A percentile compares a stretch with the other conserved stretches of the same genome.
phyloP scores from a whole-genome alignment of 2,329 filamentous ascomycete genomes.

The Talaromyces funiculosus region DNA sequence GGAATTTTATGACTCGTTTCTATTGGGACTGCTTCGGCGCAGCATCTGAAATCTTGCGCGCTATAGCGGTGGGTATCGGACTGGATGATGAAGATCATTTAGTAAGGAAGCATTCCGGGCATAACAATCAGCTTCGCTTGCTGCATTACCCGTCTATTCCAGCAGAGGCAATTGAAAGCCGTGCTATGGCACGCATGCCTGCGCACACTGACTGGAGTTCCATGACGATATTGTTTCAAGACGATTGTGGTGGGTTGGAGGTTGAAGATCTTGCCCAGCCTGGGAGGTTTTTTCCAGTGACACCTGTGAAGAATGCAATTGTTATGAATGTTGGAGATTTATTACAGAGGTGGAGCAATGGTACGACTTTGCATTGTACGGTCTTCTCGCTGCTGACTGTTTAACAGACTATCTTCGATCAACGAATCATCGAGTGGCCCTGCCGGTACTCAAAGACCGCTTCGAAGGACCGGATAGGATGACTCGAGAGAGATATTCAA shows the following conservation, averaged over 20 bases:
- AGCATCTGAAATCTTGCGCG: not conserved
- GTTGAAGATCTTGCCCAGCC: not conserved
- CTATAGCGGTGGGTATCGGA: slow-evolving; percentile 41
- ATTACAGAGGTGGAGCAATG: not conserved
- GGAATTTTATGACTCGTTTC: slow-evolving; percentile 34
- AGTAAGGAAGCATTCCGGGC: slow-evolving; percentile 47
- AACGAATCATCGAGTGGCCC: slow-evolving; percentile 47
- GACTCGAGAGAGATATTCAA: slow-evolving; percentile 49
- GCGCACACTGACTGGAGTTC: slow-evolving; percentile 52
- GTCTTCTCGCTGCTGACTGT: not conserved
- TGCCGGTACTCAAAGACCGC: slow-evolving; percentile 35
- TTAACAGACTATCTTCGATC: slow-evolving; percentile 45
- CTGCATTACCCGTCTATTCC: slow-evolving; percentile 53
- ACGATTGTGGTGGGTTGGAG: slow-evolving; percentile 19
- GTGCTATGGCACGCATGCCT: slow-evolving; percentile 43
- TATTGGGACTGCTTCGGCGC: not conserved
- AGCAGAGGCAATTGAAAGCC: slow-evolving; percentile 38
- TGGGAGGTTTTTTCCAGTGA: slow-evolving; percentile 33
- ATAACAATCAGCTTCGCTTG: slow-evolving; percentile 54
- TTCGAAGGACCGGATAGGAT: slow-evolving; percentile 33
- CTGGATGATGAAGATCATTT: slow-evolving; percentile 44
- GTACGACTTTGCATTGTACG: not conserved
- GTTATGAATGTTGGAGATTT: not conserved
- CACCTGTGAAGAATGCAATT: slow-evolving; percentile 30
- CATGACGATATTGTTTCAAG: slow-evolving; percentile 52